phyloP scores from a whole-genome alignment of 805 yeast genomes.

The Nakazawaea ishiwadae region DNA sequence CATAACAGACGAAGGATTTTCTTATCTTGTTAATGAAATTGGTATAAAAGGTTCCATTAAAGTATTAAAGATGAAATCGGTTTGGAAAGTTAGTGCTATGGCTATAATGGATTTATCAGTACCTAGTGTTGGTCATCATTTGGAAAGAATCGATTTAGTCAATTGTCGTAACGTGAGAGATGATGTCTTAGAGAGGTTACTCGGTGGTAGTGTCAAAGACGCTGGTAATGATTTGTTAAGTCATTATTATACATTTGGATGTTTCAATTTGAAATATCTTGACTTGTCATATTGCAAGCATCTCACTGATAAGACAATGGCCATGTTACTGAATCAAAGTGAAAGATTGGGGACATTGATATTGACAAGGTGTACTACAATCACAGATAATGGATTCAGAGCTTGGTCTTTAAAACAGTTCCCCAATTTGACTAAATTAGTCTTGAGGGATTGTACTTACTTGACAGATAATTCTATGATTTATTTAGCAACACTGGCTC shows the following conservation, averaged over 20 bases:
- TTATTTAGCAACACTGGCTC: constrained; percentile 58
- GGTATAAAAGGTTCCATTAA: constrained; percentile 61
- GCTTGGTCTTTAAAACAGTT: constrained; percentile 59
- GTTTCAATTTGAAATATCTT: constrained; percentile 49
- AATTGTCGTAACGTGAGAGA: constrained; percentile 74
- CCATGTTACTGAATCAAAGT: constrained; percentile 55
- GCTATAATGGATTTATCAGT: constrained; percentile 75
- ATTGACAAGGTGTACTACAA: constrained; percentile 71
- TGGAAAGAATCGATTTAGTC: constrained; percentile 60
- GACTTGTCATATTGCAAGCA: constrained; percentile 73
- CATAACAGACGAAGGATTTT: constrained; percentile 70
- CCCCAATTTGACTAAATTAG: constrained; percentile 45
- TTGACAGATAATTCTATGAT: constrained; percentile 61
- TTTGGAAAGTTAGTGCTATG: constrained; percentile 78
- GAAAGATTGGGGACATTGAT: constrained; percentile 52
- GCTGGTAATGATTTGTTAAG: constrained; percentile 13
- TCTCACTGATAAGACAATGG: constrained; percentile 64
- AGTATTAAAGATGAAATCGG: constrained; percentile 56
- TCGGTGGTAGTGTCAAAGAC: constrained; percentile 41
- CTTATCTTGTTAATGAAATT: constrained; percentile 63
- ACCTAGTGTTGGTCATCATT: constrained; percentile 54
- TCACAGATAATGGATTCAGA: constrained; percentile 69
- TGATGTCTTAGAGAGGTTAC: constrained; percentile 62
- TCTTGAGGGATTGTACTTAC: constrained; percentile 70
- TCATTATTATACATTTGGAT: constrained; percentile 37